Percentiles rank a stretch among this genome's conserved stretches.
Evolutionary conservation across 2,329 filamentous ascomycete species (phyloP).

Genomic region (Aspergillus jensenii): DNA sequence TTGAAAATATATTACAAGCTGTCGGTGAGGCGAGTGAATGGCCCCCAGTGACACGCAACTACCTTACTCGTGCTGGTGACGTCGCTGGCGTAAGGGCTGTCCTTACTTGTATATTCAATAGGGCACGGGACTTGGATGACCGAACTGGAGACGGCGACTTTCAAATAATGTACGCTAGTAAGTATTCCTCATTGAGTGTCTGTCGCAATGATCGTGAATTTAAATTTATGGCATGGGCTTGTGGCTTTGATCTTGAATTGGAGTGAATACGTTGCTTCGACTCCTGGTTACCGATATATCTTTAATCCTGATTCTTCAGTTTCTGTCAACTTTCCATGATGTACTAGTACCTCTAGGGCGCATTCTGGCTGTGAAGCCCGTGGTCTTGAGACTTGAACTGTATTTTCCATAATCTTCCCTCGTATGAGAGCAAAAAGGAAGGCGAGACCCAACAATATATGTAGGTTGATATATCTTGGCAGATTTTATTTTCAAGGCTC

Average conservation of each 20-base stretch:
- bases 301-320: too few species aligned
- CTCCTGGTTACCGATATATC: background rate
- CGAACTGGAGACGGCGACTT: background rate
- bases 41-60: background rate
- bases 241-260: background rate
- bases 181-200: background rate
- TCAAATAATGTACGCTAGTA: background rate
- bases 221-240: background rate
- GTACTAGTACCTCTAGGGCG: background rate
- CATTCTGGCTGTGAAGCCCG: background rate
- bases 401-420: background rate
- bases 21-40: background rate
- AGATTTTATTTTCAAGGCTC: background rate
- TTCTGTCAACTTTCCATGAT: too few species aligned
- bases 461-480: background rate
- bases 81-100: background rate
- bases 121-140: background rate
- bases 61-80: background rate
- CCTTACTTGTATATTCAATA: background rate
- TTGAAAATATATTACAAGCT: background rate
- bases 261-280: background rate
- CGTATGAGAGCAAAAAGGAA: background rate
- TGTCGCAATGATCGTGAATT: background rate
- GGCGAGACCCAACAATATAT: background rate
- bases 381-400: background rate